Conservation (phyloP, 2,329 filamentous ascomycete genomes). For the Aspergillus aculeatus region DNA sequence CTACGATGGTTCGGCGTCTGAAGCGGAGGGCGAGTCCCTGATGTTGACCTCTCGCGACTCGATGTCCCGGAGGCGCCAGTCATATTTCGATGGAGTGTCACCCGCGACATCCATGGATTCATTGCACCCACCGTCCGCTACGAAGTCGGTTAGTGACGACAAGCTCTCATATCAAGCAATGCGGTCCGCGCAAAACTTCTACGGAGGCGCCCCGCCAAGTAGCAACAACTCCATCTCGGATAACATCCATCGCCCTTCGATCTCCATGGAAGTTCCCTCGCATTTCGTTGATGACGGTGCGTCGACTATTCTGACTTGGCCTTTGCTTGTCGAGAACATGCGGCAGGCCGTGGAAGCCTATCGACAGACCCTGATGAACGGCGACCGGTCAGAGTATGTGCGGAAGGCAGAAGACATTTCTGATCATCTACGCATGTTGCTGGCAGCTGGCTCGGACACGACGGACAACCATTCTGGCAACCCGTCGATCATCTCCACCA, state of each 20-base stretch:
- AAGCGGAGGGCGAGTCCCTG: conserved; percentile 74
- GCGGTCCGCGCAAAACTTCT: conserved; percentile 23
- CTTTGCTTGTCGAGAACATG: conserved; percentile 87
- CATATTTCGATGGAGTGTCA: conserved; percentile 70
- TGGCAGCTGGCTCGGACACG: conserved; percentile 94
- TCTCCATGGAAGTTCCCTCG: conserved; percentile 61
- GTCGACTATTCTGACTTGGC: conserved; percentile 81
- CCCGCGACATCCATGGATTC: conserved; percentile 91
- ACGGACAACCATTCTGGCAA: conserved; percentile 99
- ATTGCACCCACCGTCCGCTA: conserved; percentile 67
- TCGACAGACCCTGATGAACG: conserved; percentile 80
- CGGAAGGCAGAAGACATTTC: conserved; percentile 96
- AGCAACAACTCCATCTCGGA: conserved; percentile 57
- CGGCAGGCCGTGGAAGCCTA: conserved; percentile 86
- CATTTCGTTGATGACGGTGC: conserved; percentile 91
- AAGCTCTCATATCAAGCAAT: conserved; percentile 21
- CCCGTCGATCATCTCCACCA: conserved; percentile 97
- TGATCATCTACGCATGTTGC: conserved; percentile 85
- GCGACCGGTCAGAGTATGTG: conserved; percentile 85
- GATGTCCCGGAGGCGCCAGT: conserved; percentile 64
- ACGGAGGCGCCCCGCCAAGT: conserved; percentile 48
- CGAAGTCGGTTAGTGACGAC: conserved; percentile 58
- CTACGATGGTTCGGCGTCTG: conserved; percentile 86
- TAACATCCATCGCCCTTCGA: conserved; percentile 45
- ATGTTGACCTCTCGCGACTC: conserved; percentile 69